Percentiles rank a stretch among this genome's conserved stretches.
phyloP scores from a whole-genome alignment of 441 rosid genomes.

The Flueggea neowawraea region DNA sequence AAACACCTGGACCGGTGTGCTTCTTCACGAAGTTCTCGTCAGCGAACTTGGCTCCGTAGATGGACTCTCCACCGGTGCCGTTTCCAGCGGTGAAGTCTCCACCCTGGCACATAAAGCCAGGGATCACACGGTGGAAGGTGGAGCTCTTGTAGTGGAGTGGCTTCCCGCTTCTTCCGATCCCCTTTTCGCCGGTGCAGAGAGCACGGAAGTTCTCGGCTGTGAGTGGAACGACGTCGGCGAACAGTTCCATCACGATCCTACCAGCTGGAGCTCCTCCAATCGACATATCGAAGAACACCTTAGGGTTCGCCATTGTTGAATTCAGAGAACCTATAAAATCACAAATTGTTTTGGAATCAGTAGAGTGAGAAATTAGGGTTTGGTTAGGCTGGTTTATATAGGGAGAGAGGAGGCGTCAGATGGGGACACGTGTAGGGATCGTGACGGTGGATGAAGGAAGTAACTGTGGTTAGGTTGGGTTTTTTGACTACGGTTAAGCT shows the following conservation, averaged over 20 bases:
- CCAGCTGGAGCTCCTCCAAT: conserved; percentile 57
- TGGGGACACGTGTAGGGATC: conserved; percentile 44
- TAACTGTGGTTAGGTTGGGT: conserved; percentile 35
- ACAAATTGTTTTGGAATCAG: too few relatives aligned
- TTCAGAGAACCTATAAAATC: too few relatives aligned
- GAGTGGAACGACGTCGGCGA: conserved; percentile 49
- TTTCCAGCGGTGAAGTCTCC: conserved; percentile 78
- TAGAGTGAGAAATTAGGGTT: conserved; percentile 12
- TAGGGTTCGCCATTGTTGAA: conserved; percentile 64
- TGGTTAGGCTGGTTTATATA: conserved; percentile 21
- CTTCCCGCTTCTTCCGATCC: conserved; percentile 45
- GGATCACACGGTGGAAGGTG: conserved; percentile 67
- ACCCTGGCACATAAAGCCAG: conserved; percentile 74
- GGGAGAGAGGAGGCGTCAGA: conserved; percentile 23
- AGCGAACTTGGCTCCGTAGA: conserved; percentile 62
- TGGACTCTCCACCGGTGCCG: conserved; percentile 83
- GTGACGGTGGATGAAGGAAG: background rate
- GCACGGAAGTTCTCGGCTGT: conserved; percentile 89
- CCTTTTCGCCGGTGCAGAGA: conserved; percentile 87
- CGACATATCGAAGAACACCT: conserved; percentile 68
- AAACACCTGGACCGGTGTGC: too few relatives aligned
- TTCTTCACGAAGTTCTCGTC: conserved; percentile 76
- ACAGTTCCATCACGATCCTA: conserved; percentile 76
- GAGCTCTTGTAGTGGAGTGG: conserved; percentile 79
- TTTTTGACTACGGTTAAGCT: conserved; percentile 30